Evolutionary conservation across 1,284 basidiomycete genomes (phyloP), one percentile per base, ranked within the genome.

Genomic region (Porogramme epimiltina): DNA sequence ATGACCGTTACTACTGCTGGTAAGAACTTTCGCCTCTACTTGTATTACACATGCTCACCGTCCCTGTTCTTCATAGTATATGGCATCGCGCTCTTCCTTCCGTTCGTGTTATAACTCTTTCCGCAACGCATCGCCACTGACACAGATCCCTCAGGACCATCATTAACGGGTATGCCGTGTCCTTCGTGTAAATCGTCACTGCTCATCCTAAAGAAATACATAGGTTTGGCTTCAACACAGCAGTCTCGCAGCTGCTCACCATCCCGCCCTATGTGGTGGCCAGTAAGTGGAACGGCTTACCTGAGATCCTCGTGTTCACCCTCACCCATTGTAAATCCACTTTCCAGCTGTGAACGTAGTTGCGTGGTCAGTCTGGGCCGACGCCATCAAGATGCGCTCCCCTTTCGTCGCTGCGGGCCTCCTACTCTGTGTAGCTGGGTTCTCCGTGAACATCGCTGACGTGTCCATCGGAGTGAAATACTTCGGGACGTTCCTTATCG

Each of bases 241-340:
- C 83, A 0, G 72, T 85, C 55, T 82, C 78, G 52, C 84, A 89
- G 58, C 72, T 90, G 1, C 73, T 89, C 19, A 87, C 85, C 0
- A 79, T 88, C 0, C 87, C 87, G 0, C 82, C 85, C 13, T 89
- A 89, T 61, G 66, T 84, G 22, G 71, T 79, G 45, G 82, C 83
- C 0, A 80, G 83, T 84, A 60, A 52, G 80, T 68, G 18, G 25
- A 24, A n/a, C n/a, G 10, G 24, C n/a, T 33, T 41, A 8, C 33
- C n/a, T 31, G 28, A 22, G 18, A 8, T 25, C 26, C 49, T 11
- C 16, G 6, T 45, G 3, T 41, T 25, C 33, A 9, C 20, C 4
- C 25, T 34, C 9, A 42, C 24, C n/a, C 34, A n/a, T n/a, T 16
- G 15, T 19, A 5, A n/a, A 42, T 6, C 6, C 39, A 3, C 2